Conservation (phyloP, 768 basidiomycete genomes). For the Cystoderma amianthinum region DNA sequence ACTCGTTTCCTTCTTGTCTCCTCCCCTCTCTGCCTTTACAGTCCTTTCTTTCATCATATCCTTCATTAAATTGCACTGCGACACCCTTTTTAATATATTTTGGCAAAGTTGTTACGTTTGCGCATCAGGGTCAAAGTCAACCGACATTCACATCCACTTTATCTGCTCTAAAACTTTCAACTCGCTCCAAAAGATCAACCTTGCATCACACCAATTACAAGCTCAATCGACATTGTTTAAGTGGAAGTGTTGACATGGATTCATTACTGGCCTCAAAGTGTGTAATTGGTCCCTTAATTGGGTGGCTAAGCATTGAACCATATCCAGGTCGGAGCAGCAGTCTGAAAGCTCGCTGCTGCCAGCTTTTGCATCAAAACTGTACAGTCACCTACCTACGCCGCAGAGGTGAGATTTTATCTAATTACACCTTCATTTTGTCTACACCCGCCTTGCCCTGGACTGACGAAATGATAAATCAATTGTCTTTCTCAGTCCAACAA, state of each 20-base stretch:
- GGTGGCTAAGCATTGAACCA: background rate
- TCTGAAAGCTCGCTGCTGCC: constrained; percentile 6
- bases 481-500: constrained; percentile 8
- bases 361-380: constrained; percentile 16
- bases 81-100: background rate
- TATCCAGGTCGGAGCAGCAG: background rate
- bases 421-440: too few relatives aligned
- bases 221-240: background rate
- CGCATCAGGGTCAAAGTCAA: background rate
- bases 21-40: background rate
- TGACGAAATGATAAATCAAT: background rate
- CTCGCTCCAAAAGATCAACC: background rate
- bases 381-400: constrained; percentile 28
- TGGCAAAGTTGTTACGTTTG: too few relatives aligned
- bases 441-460: background rate
- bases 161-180: background rate
- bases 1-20: background rate
- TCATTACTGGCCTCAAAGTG: background rate
- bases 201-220: background rate
- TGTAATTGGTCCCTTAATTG: background rate
- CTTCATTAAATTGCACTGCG: background rate
- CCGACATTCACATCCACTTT: background rate
- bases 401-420: constrained; percentile 22
- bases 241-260: background rate
- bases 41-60: background rate